Base-by-base conservation (phyloP, 148 eudicot species). In the Vaccinium corymbosum region DNA sequence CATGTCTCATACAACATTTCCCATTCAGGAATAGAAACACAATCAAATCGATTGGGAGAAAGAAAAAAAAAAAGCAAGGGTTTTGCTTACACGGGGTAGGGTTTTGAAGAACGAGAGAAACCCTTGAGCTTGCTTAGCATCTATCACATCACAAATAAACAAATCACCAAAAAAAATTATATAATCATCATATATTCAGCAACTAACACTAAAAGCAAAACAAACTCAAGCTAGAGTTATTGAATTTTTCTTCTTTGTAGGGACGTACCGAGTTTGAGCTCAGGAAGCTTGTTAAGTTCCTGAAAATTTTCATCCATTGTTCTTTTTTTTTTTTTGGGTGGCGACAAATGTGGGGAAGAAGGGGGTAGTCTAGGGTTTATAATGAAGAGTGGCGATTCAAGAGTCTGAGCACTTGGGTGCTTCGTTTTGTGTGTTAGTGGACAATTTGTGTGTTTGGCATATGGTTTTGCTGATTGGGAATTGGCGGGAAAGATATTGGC, bases 81-180 rank as follows among this genome's bases (percentile, higher is more conserved):
- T 64, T 52, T 68, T 25, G 64, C 91, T 90, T 86, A 97, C 99
- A 86, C 73, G 85, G 59, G 95, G 89, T 78, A 93, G 91, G 84
- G 90, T 93, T 90, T 90, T 94, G 89, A 91, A 95, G 91, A 97
- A 97, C 25, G 96, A 92, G 35, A 97, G 92, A 89, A 97, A 97
- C 86, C 99, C 98, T 89, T 94, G 98, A 25, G 99, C 98, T 90
- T 97, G 99, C 85, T 87, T 94, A 74, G 95, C 94, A 91, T 97
- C 99, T 97, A 13, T 25, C 78, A 32, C 29, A 49, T 38, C 27
- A 71, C 71, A 64, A 46, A 55, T 19, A 3, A 83, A 59, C 16
- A 51, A 73, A 19, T 53, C 5, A 56, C 46, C 10, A 8, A 50
- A 50, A 8, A 49, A 50, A 56, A 52, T 35, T 35, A 68, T 15